A percentile compares a stretch with the other conserved stretches of the same genome.
Conservation (phyloP, 148 eudicot genomes). For the Nyssa sinensis region DNA sequence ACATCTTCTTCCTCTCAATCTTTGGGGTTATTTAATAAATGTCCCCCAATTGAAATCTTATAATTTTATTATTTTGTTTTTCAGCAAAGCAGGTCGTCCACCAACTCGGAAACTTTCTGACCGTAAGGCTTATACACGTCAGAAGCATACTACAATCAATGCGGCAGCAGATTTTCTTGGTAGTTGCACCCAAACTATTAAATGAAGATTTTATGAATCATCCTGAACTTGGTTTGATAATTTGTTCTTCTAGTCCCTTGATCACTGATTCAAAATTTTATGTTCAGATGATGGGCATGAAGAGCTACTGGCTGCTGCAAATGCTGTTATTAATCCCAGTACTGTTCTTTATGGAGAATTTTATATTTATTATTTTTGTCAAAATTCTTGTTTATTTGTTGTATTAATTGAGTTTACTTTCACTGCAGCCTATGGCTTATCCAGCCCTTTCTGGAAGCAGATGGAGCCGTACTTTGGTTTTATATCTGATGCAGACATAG, state of each 20-base stretch:
- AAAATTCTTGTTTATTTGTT: not conserved
- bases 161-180: conserved; percentile 59
- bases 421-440: conserved; percentile 47
- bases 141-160: conserved; percentile 45
- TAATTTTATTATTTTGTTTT: conserved; percentile 9
- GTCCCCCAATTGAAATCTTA: conserved; percentile 1
- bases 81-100: conserved; percentile 61
- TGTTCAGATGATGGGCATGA: conserved; percentile 66
- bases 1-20: not conserved
- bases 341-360: conserved; percentile 17
- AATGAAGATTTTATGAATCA: not conserved
- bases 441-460: conserved; percentile 62
- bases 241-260: conserved; percentile 14
- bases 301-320: conserved; percentile 66
- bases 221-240: not conserved
- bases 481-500: conserved; percentile 49
- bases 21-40: conserved; percentile 1
- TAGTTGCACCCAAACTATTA: conserved; percentile 11
- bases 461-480: conserved; percentile 61
- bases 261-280: conserved; percentile 16
- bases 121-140: conserved; percentile 54
- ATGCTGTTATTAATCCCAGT: conserved; percentile 51
- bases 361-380: not conserved
- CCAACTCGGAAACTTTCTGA: conserved; percentile 63
- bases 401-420: conserved; percentile 10